These are phyloP conservation scores for Dorcoceras hygrometricum DNA, from an alignment of 257 asterid genomes.

Conservation along the genomic window DNA sequence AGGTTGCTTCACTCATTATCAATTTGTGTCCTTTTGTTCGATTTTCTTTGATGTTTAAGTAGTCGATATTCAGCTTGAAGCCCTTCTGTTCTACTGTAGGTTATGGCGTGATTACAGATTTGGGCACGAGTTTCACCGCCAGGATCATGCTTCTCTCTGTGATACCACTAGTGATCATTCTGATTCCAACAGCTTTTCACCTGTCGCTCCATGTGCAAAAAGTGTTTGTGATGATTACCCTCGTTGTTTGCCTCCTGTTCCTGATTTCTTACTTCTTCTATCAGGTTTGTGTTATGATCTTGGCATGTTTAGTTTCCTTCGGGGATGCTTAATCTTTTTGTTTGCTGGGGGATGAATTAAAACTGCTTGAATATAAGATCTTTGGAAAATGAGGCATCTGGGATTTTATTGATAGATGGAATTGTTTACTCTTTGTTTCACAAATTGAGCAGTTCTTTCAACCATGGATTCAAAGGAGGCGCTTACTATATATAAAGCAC, in stretches of 20 bases:
- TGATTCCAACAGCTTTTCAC: slow-evolving; percentile 14
- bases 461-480: slow-evolving; percentile 44
- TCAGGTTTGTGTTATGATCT: slow-evolving; percentile 21
- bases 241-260: slow-evolving; percentile 25
- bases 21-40: too few species aligned
- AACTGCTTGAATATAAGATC: background rate
- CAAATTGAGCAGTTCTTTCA: slow-evolving; percentile 37
- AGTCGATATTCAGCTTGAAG: too few species aligned
- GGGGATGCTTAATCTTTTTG: background rate
- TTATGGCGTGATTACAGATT: slow-evolving; percentile 24
- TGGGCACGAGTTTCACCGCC: slow-evolving; percentile 26
- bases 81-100: slow-evolving; percentile 13
- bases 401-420: background rate
- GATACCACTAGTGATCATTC: slow-evolving; percentile 29
- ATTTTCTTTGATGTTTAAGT: too few species aligned
- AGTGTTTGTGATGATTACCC: slow-evolving; percentile 18
- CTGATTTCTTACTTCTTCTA: slow-evolving; percentile 27
- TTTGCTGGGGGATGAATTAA: too few species aligned
- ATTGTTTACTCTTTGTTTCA: slow-evolving; percentile 12
- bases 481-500: slow-evolving; percentile 40
- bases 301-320: background rate
- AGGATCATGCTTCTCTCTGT: slow-evolving; percentile 29
- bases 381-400: background rate
- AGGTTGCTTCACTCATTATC: slow-evolving; percentile 28
- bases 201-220: slow-evolving; percentile 14